Percentiles rank a stretch among this genome's conserved stretches.
Conservation (phyloP, 176 grass and related monocot genomes). For the Eragrostis nindensis region DNA sequence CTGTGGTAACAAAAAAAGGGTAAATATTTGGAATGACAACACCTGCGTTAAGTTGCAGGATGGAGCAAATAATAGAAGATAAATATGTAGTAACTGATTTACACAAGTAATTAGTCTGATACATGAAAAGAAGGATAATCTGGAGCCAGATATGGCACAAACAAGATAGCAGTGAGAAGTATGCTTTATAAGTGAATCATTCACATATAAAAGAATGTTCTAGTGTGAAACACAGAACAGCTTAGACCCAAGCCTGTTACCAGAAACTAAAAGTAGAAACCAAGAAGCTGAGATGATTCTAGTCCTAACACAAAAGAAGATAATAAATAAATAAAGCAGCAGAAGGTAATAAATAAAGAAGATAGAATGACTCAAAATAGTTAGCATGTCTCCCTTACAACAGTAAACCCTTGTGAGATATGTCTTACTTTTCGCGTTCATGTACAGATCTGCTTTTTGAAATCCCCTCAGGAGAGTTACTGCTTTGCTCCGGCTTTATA, state of each 20-base stretch:
- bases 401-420: background rate
- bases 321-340: background rate
- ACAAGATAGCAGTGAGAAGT: slow-evolving; percentile 20
- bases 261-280: background rate
- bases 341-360: slow-evolving; percentile 10
- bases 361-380: background rate
- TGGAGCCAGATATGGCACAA: background rate
- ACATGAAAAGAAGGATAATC: background rate
- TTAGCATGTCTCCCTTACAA: background rate
- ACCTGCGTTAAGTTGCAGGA: too few relatives aligned
- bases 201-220: slow-evolving; percentile 16
- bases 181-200: background rate
- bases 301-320: background rate
- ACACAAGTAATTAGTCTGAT: background rate
- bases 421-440: slow-evolving; percentile 60
- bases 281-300: background rate
- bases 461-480: slow-evolving; percentile 52
- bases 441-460: slow-evolving; percentile 50
- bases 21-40: background rate
- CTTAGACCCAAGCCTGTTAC: background rate
- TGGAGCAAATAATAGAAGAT: background rate
- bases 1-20: slow-evolving; percentile 45
- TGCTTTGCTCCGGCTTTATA: slow-evolving; percentile 61
- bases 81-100: background rate
- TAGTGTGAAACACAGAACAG: background rate